Evolutionary conservation across 1,284 basidiomycete species (phyloP).

Genomic region (Microbotryomycetes sp.): DNA sequence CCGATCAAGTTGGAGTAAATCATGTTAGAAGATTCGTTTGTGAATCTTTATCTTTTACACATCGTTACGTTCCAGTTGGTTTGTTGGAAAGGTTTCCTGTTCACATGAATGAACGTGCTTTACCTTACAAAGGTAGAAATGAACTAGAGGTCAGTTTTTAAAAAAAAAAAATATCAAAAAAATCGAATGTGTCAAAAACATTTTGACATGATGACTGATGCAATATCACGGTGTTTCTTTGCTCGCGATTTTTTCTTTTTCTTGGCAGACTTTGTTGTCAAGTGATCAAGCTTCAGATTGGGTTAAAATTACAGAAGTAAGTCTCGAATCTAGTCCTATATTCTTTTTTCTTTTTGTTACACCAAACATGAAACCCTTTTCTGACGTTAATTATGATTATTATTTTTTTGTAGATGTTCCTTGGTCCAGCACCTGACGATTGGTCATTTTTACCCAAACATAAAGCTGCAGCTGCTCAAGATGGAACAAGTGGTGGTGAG

Average conservation of each 20-base stretch:
- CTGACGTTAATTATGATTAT: too few species aligned
- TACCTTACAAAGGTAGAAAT: slow-evolving; percentile 56
- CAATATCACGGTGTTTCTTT: neutral
- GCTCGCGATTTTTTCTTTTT: neutral
- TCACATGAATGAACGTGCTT: slow-evolving; percentile 78
- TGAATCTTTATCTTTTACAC: slow-evolving; percentile 89
- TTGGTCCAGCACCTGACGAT: slow-evolving; percentile 59
- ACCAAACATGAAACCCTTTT: neutral
- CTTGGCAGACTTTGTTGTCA: slow-evolving; percentile 70
- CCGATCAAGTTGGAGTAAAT: slow-evolving; percentile 85
- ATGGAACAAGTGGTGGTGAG: slow-evolving; percentile 47
- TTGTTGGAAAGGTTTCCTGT: slow-evolving; percentile 78
- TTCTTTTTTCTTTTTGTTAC: neutral
- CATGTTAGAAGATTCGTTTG: slow-evolving; percentile 89
- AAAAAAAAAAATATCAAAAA: too few species aligned
- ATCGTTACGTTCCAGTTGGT: slow-evolving; percentile 90
- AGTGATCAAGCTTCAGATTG: slow-evolving; percentile 80
- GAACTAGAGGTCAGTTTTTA: slow-evolving; percentile 53
- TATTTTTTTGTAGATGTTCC: slow-evolving; percentile 60
- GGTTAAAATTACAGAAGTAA: slow-evolving; percentile 76
- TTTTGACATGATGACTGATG: too few species aligned
- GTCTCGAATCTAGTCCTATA: too few species aligned
- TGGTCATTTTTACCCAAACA: slow-evolving; percentile 62
- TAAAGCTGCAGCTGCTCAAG: slow-evolving; percentile 59
- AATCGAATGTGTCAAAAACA: slow-evolving; percentile 48